These are phyloP conservation scores for Globisporangium acanthophoron DNA, from an alignment of 352 stramenopile genomes.

Conservation along the genomic window DNA sequence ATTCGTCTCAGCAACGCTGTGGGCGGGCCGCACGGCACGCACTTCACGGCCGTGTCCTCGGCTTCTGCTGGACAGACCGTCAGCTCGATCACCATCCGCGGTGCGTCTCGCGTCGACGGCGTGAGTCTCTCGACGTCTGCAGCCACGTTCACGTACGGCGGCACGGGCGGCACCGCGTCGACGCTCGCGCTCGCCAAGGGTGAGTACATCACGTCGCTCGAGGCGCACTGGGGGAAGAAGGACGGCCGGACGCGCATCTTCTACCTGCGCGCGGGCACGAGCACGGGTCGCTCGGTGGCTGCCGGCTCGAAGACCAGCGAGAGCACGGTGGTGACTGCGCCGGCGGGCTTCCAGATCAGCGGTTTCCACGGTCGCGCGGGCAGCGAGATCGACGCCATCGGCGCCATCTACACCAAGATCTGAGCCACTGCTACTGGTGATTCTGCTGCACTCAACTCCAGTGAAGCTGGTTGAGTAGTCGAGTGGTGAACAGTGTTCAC, in stretches of 20 bases:
- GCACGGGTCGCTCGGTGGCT: constrained; percentile 19
- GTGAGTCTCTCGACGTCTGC: constrained; percentile 25
- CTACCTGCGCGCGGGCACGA: constrained; percentile 39
- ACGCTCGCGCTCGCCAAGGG: constrained; percentile 30
- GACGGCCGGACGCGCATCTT: constrained; percentile 31
- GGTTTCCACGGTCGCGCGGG: constrained; percentile 40
- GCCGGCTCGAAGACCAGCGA: constrained; percentile 27
- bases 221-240: constrained; percentile 44
- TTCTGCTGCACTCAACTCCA: too few species aligned
- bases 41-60: constrained; percentile 30
- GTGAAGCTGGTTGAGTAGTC: too few species aligned
- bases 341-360: constrained; percentile 36
- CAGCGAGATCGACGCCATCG: constrained; percentile 34
- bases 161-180: constrained; percentile 23
- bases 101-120: constrained; percentile 26
- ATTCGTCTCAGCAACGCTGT: constrained; percentile 29
- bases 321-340: constrained; percentile 25
- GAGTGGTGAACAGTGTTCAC: neutral
- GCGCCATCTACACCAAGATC: constrained; percentile 43
- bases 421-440: neutral
- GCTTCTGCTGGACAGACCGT: constrained; percentile 19
- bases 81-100: constrained; percentile 29
- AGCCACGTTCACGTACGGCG: constrained; percentile 28
- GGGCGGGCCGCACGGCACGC: constrained; percentile 31
- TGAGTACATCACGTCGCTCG: constrained; percentile 40